These are phyloP conservation scores for Rhodofomes roseus DNA, from an alignment of 1,284 basidiomycete genomes.

Conservation along the genomic window DNA sequence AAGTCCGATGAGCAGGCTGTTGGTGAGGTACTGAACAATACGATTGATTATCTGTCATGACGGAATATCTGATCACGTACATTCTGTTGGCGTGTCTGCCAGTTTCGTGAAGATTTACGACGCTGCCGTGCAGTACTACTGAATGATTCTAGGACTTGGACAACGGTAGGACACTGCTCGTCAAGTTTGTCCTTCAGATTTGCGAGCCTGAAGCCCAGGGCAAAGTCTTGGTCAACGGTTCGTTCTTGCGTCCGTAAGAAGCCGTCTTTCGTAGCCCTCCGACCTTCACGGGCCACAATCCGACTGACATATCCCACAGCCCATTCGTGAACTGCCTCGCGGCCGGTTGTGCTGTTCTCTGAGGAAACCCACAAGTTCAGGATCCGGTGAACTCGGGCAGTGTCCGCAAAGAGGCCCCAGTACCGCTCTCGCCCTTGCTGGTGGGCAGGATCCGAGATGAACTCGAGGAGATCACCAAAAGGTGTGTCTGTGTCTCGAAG, in stretches of 20 bases:
- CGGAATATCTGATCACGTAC: background rate
- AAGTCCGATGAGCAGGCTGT: constrained; percentile 9
- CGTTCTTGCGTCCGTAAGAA: background rate
- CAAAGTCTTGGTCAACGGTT: background rate
- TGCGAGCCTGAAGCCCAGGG: background rate
- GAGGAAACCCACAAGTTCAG: constrained; percentile 4
- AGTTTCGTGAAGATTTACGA: background rate
- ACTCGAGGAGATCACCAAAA: background rate
- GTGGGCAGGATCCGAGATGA: background rate
- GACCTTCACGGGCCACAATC: background rate
- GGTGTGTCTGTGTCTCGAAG: background rate
- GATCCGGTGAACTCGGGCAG: background rate
- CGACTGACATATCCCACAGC: background rate
- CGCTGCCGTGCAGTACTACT: background rate
- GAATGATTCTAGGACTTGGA: background rate
- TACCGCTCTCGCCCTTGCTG: background rate
- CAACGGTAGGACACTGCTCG: background rate
- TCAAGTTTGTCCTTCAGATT: background rate
- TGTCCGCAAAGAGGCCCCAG: constrained; percentile 1
- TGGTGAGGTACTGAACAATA: background rate
- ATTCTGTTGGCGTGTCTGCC: background rate
- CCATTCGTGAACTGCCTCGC: constrained; percentile 1
- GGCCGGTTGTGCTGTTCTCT: constrained; percentile 5
- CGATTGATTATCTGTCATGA: no score
- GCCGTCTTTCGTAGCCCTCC: background rate